These are phyloP conservation scores for Solanum neorickii DNA, from an alignment of 257 asterid genomes.

Conservation along the genomic window DNA sequence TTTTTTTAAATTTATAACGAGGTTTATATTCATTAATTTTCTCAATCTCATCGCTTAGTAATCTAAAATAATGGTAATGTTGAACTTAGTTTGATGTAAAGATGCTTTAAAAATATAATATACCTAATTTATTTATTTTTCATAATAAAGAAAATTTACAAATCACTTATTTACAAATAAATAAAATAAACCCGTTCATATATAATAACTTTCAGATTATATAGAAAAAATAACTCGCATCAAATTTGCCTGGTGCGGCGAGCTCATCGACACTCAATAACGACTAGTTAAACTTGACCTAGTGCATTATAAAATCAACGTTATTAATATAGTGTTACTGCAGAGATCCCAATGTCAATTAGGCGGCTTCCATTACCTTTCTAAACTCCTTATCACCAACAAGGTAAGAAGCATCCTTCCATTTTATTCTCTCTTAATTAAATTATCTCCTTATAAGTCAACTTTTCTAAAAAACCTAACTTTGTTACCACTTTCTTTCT, in stretches of 20 bases:
- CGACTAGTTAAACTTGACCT: background rate
- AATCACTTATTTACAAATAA: rapidly evolving
- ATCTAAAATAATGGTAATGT: background rate
- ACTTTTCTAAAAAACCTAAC: conserved; percentile 14
- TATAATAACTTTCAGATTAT: rapidly evolving
- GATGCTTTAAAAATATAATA: no score
- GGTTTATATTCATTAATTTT: background rate
- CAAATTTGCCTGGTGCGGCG: rapidly evolving
- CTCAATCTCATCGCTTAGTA: background rate
- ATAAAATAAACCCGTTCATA: rapidly evolving
- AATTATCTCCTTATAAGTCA: conserved; percentile 1
- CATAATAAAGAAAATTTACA: rapidly evolving
- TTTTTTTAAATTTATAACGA: background rate
- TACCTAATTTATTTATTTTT: no score
- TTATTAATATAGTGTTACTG: background rate
- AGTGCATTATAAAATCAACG: background rate
- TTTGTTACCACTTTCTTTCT: background rate
- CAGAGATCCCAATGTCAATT: background rate
- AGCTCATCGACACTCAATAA: no score
- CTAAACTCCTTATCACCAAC: background rate
- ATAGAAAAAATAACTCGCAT: rapidly evolving
- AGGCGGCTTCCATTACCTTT: background rate
- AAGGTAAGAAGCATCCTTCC: background rate
- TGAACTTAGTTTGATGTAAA: background rate
- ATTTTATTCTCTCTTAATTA: background rate